Percentiles rank a stretch among this genome's conserved stretches.
These are phyloP conservation scores for Penium margaritaceum DNA, from an alignment of 139 green algal species.

Conservation along the genomic window DNA sequence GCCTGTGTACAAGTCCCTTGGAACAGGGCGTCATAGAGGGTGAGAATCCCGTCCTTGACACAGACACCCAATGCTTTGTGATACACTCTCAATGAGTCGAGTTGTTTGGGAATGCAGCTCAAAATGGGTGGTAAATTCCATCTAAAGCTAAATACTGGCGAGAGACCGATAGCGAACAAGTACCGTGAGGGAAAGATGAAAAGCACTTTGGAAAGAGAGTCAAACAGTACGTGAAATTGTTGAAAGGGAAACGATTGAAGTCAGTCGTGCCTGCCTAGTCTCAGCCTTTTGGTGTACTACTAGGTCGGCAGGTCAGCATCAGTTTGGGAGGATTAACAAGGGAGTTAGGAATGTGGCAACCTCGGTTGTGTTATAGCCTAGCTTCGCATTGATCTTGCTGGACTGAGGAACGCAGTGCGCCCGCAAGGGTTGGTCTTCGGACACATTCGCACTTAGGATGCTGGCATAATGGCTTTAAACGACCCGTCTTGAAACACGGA, in stretches of 20 bases:
- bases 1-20: too few species aligned
- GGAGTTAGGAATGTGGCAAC: constrained; percentile 9
- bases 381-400: not conserved
- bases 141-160: constrained; percentile 86
- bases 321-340: not conserved
- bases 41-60: too few species aligned
- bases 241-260: constrained; percentile 79
- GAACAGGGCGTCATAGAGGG: too few species aligned
- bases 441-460: constrained; percentile 68
- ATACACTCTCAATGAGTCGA: too few species aligned
- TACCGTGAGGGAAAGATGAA: constrained; percentile 94
- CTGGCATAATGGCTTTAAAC: constrained; percentile 71
- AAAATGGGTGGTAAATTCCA: constrained; percentile 85
- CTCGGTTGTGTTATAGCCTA: not conserved
- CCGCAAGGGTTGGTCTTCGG: too few species aligned
- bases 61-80: too few species aligned
- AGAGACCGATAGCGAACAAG: constrained; percentile 92
- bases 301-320: constrained; percentile 66
- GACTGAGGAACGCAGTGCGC: not conserved
- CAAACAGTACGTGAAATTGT: constrained; percentile 92
- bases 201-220: constrained; percentile 95
- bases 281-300: constrained; percentile 12
- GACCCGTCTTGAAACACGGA: constrained; percentile 93
- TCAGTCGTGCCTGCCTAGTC: constrained; percentile 55
- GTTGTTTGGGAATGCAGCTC: too few species aligned